Evolutionary conservation across 768 basidiomycete genomes (phyloP).

Genomic region (Tricholoma terreum): DNA sequence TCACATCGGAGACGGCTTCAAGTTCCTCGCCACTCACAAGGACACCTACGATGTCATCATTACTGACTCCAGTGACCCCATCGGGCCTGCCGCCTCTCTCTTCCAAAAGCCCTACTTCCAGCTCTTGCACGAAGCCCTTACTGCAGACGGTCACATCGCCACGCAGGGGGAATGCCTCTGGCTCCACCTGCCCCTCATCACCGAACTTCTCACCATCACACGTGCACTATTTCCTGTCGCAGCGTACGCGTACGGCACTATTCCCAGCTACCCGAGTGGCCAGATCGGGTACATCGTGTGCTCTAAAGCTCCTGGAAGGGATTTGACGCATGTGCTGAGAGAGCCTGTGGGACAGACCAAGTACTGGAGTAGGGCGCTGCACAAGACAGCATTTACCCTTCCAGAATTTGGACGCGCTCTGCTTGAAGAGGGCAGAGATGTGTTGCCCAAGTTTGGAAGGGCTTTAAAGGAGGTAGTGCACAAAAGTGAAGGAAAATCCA

Average conservation of each 20-base stretch:
- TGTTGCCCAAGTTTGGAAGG: conserved; percentile 75
- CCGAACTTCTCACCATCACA: conserved; percentile 66
- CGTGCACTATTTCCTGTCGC: conserved; percentile 72
- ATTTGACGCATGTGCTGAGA: conserved; percentile 72
- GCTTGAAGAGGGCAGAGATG: conserved; percentile 68
- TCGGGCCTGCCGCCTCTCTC: conserved; percentile 90
- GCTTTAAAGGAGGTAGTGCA: conserved; percentile 43
- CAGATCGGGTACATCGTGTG: conserved; percentile 95
- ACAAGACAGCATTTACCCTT: conserved; percentile 80
- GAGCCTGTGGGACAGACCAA: conserved; percentile 58
- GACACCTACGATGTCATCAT: conserved; percentile 95
- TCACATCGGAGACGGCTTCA: conserved; percentile 93
- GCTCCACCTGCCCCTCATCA: conserved; percentile 89
- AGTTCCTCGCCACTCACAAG: conserved; percentile 88
- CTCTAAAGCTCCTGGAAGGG: conserved; percentile 69
- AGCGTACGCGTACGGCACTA: conserved; percentile 93
- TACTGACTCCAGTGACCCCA: conserved; percentile 97
- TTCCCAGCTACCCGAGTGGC: conserved; percentile 97
- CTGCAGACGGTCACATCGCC: conserved; percentile 88
- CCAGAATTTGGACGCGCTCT: conserved; percentile 87
- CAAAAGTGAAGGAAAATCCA: conserved; percentile 34
- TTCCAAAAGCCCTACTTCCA: conserved; percentile 98
- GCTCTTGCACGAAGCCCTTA: conserved; percentile 85
- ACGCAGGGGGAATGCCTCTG: conserved; percentile 96
- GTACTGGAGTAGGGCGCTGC: conserved; percentile 85